Evolutionary conservation across 164 flowering plant genomes (phyloP).

Genomic region (Vitis amurensis): DNA sequence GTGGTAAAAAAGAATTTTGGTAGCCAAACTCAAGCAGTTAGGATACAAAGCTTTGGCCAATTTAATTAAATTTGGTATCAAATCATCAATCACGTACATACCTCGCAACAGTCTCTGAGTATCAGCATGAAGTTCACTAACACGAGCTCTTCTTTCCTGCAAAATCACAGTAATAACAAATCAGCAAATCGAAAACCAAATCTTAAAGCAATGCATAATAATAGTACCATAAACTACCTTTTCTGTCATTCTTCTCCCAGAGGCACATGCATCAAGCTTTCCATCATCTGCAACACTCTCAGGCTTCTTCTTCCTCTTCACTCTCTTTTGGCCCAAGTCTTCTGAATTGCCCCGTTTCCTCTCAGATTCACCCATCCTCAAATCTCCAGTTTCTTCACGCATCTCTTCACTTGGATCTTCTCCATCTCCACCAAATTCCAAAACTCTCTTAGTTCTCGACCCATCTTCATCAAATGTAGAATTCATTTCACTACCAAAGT

Average conservation of each 20-base stretch:
- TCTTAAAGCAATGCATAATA: background rate
- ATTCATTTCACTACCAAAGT: too few relatives aligned
- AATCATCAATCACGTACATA: conserved; percentile 13
- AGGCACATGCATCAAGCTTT: conserved; percentile 18
- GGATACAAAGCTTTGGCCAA: too few relatives aligned
- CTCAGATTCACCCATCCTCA: conserved; percentile 11
- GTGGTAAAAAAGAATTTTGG: too few relatives aligned
- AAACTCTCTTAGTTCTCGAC: too few relatives aligned
- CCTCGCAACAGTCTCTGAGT: conserved; percentile 87
- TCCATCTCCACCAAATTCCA: conserved; percentile 1
- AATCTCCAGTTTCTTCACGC: conserved; percentile 9
- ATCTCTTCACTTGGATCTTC: background rate
- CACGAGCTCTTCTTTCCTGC: conserved; percentile 58
- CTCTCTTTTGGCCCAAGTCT: conserved; percentile 14
- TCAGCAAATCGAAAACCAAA: background rate
- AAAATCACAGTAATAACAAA: conserved; percentile 11
- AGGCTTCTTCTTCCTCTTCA: conserved; percentile 33
- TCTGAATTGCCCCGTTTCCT: conserved; percentile 18
- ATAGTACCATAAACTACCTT: conserved; percentile 38
- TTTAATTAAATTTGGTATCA: background rate
- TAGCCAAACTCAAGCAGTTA: too few relatives aligned
- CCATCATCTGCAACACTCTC: conserved; percentile 25
- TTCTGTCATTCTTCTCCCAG: conserved; percentile 35
- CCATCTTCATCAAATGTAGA: conserved; percentile 4
- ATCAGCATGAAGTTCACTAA: conserved; percentile 66